Evolutionary conservation across 768 basidiomycete species (phyloP), one percentile per base, ranked within the genome.

Genomic region (Gelatoporia subvermispora): DNA sequence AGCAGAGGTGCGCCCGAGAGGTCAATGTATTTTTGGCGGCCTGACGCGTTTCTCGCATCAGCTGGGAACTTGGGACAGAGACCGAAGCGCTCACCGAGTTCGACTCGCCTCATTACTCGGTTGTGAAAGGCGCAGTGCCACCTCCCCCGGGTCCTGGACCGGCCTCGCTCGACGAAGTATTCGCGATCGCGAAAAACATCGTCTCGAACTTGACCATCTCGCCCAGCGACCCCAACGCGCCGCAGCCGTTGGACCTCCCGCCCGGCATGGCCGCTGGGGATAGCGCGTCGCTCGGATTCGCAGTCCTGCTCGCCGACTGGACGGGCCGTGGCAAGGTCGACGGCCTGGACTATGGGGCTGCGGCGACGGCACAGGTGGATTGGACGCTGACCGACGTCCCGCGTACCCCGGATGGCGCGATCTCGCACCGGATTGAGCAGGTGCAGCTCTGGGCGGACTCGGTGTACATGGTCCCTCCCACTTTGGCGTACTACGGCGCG

Each of bases 401-500:
- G 8, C 72, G 70, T 54, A 84, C 88, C 1, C 48, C 53, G 2
- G 85, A 89, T 52, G 92, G 92, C 1, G 92, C 93, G 0, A 80
- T 94, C 21, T 90, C 87, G 9, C 92, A 94, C 61, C 76, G 88
- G 0, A 66, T 72, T 35, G 71, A 75, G 13, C 66, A 86, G 65
- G 70, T 89, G 3, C 87, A 91, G 60, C 72, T 89, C 10, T 91
- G 88, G 85, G 84, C 79, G 45, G 89, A 92, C 61, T 91, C 75
- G 45, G 75, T 87, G 13, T 91, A 84, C 63, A 91, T 91, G 90
- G 85, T 84, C 0, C 90, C 90, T 1, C 88, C 89, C 0, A 93
- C 92, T 63, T 66, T 93, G 9, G 88, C 91, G 0, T 92, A 90
- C 65, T 91, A 90, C 61, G 93, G 87, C 35, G 78, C 79, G 10